Percentiles rank a stretch among this genome's conserved stretches.
Conservation (phyloP, 2,329 filamentous ascomycete genomes). For the Talaromyces rugulosus region DNA sequence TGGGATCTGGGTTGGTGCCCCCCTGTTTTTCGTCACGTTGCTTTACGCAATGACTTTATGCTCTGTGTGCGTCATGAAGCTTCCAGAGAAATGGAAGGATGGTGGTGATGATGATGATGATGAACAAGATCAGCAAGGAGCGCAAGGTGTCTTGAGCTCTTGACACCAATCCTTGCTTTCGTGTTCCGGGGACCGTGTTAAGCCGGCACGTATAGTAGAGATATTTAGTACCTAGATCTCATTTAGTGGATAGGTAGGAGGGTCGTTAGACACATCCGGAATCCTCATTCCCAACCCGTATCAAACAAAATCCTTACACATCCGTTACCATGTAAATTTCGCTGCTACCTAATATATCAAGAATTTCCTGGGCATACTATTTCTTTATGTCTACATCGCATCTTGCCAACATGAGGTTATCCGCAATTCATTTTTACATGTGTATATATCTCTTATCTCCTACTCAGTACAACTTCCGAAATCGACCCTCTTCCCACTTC, state of each 20-base stretch:
- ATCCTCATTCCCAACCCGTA: not conserved
- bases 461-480: slow-evolving; percentile 9
- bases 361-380: not conserved
- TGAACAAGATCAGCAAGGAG: slow-evolving; percentile 1
- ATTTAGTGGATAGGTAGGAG: not conserved
- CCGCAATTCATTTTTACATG: not conserved
- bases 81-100: slow-evolving; percentile 4
- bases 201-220: not conserved
- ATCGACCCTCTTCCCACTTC: not conserved
- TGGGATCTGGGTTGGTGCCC: slow-evolving; percentile 5
- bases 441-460: not conserved
- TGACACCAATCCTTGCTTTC: not conserved
- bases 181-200: not conserved
- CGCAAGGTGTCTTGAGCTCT: slow-evolving; percentile 1
- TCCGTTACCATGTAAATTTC: not conserved
- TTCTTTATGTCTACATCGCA: not conserved
- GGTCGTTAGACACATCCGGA: not conserved
- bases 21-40: slow-evolving; percentile 8
- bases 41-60: slow-evolving; percentile 7
- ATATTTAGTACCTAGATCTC: not conserved
- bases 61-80: slow-evolving; percentile 7
- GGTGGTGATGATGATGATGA: not conserved
- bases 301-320: not conserved
- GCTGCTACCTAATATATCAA: not conserved
- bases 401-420: not conserved